phyloP scores from a whole-genome alignment of 192 early-diverging fungal genomes.

The Allomyces javanicus region DNA sequence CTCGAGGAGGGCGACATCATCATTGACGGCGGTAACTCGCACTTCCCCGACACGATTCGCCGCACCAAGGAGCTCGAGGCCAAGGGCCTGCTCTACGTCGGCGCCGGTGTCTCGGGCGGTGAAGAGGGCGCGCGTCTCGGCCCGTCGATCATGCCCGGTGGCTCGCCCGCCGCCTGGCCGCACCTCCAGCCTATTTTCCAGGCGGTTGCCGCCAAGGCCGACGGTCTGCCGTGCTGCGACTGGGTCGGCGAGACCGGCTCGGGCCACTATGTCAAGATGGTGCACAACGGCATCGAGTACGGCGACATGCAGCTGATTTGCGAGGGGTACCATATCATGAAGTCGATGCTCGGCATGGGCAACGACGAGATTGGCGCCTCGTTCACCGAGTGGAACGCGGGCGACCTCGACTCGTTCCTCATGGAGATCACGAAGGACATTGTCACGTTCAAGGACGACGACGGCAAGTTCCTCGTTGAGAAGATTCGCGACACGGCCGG shows the following conservation, averaged over 20 bases:
- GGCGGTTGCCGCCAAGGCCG: slow-evolving; percentile 74
- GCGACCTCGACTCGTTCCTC: slow-evolving; percentile 88
- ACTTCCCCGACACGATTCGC: slow-evolving; percentile 90
- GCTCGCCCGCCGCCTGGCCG: slow-evolving; percentile 75
- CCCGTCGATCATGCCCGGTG: slow-evolving; percentile 94
- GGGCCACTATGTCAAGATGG: slow-evolving; percentile 99
- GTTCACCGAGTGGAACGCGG: slow-evolving; percentile 91
- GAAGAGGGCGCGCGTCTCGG: slow-evolving; percentile 96
- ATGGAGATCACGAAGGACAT: slow-evolving; percentile 93
- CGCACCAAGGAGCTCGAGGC: slow-evolving; percentile 68
- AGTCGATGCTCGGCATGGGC: slow-evolving; percentile 57
- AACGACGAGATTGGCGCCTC: slow-evolving; percentile 77
- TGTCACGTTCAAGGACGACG: slow-evolving; percentile 76
- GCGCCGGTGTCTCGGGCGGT: slow-evolving; percentile 94
- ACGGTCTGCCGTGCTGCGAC: slow-evolving; percentile 87
- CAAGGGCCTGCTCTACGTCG: slow-evolving; percentile 88
- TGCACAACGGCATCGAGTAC: slow-evolving; percentile 99
- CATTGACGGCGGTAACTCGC: slow-evolving; percentile 98
- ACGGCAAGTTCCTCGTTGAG: slow-evolving; percentile 68
- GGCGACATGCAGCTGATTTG: slow-evolving; percentile 99
- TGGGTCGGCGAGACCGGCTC: slow-evolving; percentile 96
- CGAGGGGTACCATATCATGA: slow-evolving; percentile 87
- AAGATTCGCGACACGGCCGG: slow-evolving; percentile 93
- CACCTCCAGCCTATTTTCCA: slow-evolving; percentile 93
- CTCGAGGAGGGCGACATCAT: slow-evolving; percentile 85